Percentiles rank a stretch among this genome's conserved stretches.
phyloP scores from a whole-genome alignment of 805 yeast species.

The Cyberlindnera mycetangii region DNA sequence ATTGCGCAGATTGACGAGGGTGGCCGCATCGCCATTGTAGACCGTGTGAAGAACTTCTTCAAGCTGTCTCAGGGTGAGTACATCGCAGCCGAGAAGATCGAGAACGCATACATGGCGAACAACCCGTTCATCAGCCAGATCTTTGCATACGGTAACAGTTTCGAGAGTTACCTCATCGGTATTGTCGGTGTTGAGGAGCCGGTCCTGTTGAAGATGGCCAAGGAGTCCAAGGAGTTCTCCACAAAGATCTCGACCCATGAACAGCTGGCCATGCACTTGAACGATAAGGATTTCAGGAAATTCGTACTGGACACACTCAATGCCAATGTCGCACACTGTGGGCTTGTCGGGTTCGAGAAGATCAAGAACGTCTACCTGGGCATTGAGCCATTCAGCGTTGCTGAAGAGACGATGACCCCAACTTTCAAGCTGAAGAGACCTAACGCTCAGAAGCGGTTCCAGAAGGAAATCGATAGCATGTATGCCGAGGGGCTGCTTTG shows the following conservation, averaged over 20 bases:
- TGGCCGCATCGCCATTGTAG: slow-evolving; percentile 62
- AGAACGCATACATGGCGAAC: slow-evolving; percentile 54
- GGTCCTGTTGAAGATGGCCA: slow-evolving; percentile 19
- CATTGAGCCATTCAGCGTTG: slow-evolving; percentile 52
- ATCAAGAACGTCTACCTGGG: slow-evolving; percentile 44
- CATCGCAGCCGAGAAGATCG: slow-evolving; percentile 74
- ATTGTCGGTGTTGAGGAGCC: slow-evolving; percentile 59
- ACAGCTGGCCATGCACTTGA: slow-evolving; percentile 21
- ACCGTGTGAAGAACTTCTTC: slow-evolving; percentile 77
- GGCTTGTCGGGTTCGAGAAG: slow-evolving; percentile 49
- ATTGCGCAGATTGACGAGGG: slow-evolving; percentile 48
- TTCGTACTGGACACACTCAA: slow-evolving; percentile 39
- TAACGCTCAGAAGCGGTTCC: slow-evolving; percentile 48
- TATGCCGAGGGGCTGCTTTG: slow-evolving; percentile 40
- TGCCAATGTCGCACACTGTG: slow-evolving; percentile 30
- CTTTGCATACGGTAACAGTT: slow-evolving; percentile 63
- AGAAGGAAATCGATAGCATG: slow-evolving; percentile 39
- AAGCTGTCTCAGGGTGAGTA: slow-evolving; percentile 66
- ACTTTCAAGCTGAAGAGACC: slow-evolving; percentile 51
- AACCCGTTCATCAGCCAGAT: slow-evolving; percentile 51
- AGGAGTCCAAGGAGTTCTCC: slow-evolving; percentile 12
- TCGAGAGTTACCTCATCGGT: slow-evolving; percentile 54
- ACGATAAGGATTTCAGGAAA: slow-evolving; percentile 34
- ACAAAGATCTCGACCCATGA: slow-evolving; percentile 22
- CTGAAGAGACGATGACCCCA: slow-evolving; percentile 55